phyloP scores from a whole-genome alignment of 768 basidiomycete genomes.

The Floccularia luteovirens region DNA sequence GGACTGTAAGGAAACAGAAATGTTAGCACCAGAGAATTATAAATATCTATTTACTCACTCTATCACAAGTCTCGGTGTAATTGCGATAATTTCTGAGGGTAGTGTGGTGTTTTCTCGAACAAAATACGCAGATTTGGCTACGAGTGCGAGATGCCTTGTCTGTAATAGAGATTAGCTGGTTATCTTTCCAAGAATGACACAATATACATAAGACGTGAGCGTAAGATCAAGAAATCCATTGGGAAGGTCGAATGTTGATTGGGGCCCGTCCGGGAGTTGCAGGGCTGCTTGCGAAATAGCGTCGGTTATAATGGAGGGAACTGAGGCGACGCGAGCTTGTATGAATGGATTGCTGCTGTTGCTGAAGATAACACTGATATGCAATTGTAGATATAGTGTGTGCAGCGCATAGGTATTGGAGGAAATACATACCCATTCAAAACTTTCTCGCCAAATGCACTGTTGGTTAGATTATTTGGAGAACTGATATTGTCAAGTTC shows the following conservation, averaged over 20 bases:
- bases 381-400: slow-evolving; percentile 1
- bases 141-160: slow-evolving; percentile 53
- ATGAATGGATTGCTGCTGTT: slow-evolving; percentile 34
- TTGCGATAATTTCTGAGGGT: slow-evolving; percentile 27
- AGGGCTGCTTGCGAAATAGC: slow-evolving; percentile 51
- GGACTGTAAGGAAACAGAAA: neutral
- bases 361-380: slow-evolving; percentile 34
- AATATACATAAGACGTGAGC: slow-evolving; percentile 41
- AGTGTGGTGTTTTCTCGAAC: slow-evolving; percentile 28
- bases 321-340: slow-evolving; percentile 40
- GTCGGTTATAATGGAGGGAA: slow-evolving; percentile 45
- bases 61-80: slow-evolving; percentile 44
- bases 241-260: slow-evolving; percentile 36
- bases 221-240: slow-evolving; percentile 51
- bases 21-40: neutral
- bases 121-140: slow-evolving; percentile 57
- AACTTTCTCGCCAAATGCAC: slow-evolving; percentile 32
- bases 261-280: slow-evolving; percentile 28
- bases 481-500: slow-evolving; percentile 16
- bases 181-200: neutral
- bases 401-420: neutral
- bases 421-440: slow-evolving; percentile 47
- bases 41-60: slow-evolving; percentile 34
- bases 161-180: too few species aligned
- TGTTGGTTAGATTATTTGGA: slow-evolving; percentile 46